These are phyloP conservation scores for Dalbergia oliveri DNA, from an alignment of 306 rosid genomes.

Conservation along the genomic window DNA sequence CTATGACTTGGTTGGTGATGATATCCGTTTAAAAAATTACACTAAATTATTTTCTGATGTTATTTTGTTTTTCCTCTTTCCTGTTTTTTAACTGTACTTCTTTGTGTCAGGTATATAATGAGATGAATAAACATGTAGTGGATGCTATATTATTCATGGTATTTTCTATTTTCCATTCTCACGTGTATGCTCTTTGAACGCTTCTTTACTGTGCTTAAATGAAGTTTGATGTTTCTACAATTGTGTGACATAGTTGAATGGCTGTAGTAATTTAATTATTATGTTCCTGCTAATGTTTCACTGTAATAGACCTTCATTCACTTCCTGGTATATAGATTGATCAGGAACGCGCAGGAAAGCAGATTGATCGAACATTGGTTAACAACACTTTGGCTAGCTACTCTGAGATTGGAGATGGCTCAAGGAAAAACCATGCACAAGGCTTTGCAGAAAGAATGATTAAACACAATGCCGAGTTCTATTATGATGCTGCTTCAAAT, in stretches of 20 bases:
- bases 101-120: conserved; percentile 66
- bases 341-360: conserved; percentile 66
- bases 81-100: neutral
- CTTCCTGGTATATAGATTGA: conserved; percentile 50
- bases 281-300: neutral
- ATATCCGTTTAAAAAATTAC: neutral
- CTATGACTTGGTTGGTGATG: conserved; percentile 68
- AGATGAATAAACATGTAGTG: conserved; percentile 67
- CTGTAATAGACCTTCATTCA: neutral
- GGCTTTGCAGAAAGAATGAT: conserved; percentile 64
- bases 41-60: neutral
- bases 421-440: conserved; percentile 60
- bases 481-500: conserved; percentile 61
- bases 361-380: conserved; percentile 67
- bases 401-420: conserved; percentile 69
- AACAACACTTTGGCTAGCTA: conserved; percentile 65
- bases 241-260: neutral
- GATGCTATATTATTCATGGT: conserved; percentile 79
- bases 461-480: conserved; percentile 57
- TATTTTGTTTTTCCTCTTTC: neutral
- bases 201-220: neutral
- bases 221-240: conserved; percentile 10
- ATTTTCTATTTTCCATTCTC: conserved; percentile 7
- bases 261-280: neutral
- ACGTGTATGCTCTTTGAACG: neutral